A percentile compares a stretch with the other conserved stretches of the same genome.
Evolutionary conservation across 371 early-diverging fungal genomes (phyloP).

Genomic region (Actinomortierella wolfii): DNA sequence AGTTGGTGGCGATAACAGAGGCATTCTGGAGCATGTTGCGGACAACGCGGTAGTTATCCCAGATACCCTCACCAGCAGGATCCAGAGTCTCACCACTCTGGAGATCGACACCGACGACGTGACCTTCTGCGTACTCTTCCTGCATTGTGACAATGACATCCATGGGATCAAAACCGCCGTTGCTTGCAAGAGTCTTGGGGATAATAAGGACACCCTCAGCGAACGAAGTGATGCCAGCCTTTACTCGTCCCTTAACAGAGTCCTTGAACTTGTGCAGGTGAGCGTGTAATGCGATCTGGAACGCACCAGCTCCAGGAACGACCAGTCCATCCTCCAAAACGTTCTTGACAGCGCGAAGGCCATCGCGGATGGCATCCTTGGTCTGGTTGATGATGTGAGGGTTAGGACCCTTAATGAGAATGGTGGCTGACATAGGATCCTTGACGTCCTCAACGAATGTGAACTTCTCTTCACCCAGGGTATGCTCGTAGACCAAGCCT

Average conservation of each 20-base stretch:
- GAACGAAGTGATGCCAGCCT: slow-evolving; percentile 97
- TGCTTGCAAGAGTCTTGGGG: slow-evolving; percentile 95
- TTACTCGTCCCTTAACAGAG: slow-evolving; percentile 90
- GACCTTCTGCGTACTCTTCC: slow-evolving; percentile 91
- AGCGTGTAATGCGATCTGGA: slow-evolving; percentile 87
- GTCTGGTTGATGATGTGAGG: slow-evolving; percentile 95
- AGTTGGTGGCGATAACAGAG: slow-evolving; percentile 96
- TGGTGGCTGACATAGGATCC: slow-evolving; percentile 93
- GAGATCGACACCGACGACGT: slow-evolving; percentile 93
- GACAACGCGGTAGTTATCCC: slow-evolving; percentile 98
- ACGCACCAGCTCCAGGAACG: slow-evolving; percentile 97
- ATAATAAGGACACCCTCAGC: slow-evolving; percentile 96
- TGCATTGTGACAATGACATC: slow-evolving; percentile 94
- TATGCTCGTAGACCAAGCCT: slow-evolving; percentile 95
- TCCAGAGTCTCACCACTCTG: slow-evolving; percentile 95
- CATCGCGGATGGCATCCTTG: slow-evolving; percentile 98
- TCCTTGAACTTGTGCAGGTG: slow-evolving; percentile 90
- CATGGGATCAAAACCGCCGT: slow-evolving; percentile 97
- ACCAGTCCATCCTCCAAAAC: slow-evolving; percentile 93
- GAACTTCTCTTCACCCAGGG: slow-evolving; percentile 98
- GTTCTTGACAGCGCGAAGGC: slow-evolving; percentile 97
- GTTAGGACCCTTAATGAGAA: slow-evolving; percentile 98
- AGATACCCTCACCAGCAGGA: slow-evolving; percentile 92
- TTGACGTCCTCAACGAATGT: slow-evolving; percentile 99
- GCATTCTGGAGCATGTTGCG: slow-evolving; percentile 89